These are phyloP conservation scores for Ceratocystiopsis sp. DNA, from an alignment of 2,329 filamentous ascomycete genomes.

Conservation along the genomic window DNA sequence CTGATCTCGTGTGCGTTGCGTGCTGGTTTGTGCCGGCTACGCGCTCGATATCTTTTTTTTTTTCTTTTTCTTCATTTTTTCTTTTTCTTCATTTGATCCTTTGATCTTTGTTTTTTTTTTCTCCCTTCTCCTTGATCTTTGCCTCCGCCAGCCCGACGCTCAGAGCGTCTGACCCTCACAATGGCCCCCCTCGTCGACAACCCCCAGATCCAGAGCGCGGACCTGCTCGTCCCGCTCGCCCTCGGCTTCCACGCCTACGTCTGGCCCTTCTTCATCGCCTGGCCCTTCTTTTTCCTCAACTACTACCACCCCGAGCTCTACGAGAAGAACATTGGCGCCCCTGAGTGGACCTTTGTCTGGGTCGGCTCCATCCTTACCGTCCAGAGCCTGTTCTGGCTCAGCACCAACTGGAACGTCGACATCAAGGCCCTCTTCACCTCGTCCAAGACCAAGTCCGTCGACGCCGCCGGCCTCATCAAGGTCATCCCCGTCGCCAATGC, in stretches of 20 bases:
- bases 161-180: no score
- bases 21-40: no score
- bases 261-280: conserved; percentile 82
- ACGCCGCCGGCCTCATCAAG: conserved; percentile 75
- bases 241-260: conserved; percentile 71
- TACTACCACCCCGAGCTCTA: conserved; percentile 75
- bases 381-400: conserved; percentile 83
- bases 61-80: background rate
- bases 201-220: conserved; percentile 71
- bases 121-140: background rate
- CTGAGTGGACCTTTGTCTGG: conserved; percentile 98
- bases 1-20: no score
- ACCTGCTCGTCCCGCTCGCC: conserved; percentile 74
- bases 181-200: conserved; percentile 83
- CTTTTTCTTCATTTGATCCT: no score
- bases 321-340: conserved; percentile 77
- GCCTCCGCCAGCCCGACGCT: no score
- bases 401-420: conserved; percentile 94
- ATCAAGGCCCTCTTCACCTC: conserved; percentile 70
- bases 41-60: background rate
- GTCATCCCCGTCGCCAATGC: conserved; percentile 82
- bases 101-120: no score
- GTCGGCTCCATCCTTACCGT: conserved; percentile 71
- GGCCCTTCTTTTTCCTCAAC: conserved; percentile 80
- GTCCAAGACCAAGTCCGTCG: conserved; percentile 48